phyloP scores from a whole-genome alignment of 768 basidiomycete genomes.

The Ramaria sp. region DNA sequence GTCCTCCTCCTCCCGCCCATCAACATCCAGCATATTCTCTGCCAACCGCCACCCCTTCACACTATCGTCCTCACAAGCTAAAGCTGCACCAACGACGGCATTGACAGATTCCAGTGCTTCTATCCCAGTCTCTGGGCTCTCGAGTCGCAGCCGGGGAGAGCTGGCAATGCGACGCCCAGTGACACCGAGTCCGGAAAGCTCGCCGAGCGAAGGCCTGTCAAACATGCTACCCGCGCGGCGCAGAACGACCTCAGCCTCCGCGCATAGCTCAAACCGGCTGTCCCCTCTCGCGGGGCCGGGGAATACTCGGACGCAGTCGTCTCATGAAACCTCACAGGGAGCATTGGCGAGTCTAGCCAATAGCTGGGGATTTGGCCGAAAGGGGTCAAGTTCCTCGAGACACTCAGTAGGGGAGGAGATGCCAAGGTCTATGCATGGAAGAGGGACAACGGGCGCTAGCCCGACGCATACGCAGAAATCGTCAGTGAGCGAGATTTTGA shows the following conservation, averaged over 20 bases:
- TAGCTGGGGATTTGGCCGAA: conserved; percentile 60
- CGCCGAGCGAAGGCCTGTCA: conserved; percentile 50
- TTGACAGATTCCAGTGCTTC: conserved; percentile 12
- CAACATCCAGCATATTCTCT: conserved; percentile 5
- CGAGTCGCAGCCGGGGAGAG: conserved; percentile 16
- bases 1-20: conserved; percentile 6
- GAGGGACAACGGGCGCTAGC: background rate
- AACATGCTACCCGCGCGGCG: conserved; percentile 32
- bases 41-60: conserved; percentile 10
- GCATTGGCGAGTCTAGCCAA: conserved; percentile 49
- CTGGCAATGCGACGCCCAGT: conserved; percentile 14
- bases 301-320: conserved; percentile 16
- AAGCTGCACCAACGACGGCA: conserved; percentile 65
- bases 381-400: conserved; percentile 24
- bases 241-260: conserved; percentile 38
- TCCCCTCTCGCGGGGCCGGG: conserved; percentile 31
- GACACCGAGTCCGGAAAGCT: conserved; percentile 48
- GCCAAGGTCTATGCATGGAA: background rate
- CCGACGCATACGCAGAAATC: conserved; percentile 9
- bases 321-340: conserved; percentile 22
- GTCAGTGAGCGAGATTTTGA: conserved; percentile 6
- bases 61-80: conserved; percentile 25
- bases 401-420: background rate
- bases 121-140: background rate
- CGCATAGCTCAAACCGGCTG: conserved; percentile 39